Evolutionary conservation across 2,329 filamentous ascomycete genomes (phyloP), one percentile per base, ranked within the genome.

Genomic region (Amylocarpus encephaloides): DNA sequence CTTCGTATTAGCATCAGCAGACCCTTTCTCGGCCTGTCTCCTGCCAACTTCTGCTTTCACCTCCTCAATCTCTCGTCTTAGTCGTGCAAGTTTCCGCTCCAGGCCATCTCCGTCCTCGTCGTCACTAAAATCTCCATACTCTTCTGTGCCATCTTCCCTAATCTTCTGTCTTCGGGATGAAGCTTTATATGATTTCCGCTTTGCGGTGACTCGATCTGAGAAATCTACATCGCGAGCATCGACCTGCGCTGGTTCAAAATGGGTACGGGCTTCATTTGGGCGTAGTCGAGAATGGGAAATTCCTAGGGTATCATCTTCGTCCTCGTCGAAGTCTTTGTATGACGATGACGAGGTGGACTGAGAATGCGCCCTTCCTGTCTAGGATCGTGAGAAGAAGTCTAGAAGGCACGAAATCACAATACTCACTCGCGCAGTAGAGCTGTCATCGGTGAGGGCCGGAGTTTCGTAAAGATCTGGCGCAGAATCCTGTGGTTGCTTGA

Each of bases 381-480:
- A 53, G 19, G 7, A 10, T 5, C 36, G 22, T 61, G 35, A 62
- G 43, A 35, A 22, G 7, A 29, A 22, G 18, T 9, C 5, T 22
- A 10, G 1, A 7, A 39, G 39, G 9, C n/a, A n/a, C 9, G 11
- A 16, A 9, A 16, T 3, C 12, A 15, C 40, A 41, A 15, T 35
- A 68, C 79, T 69, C 73, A 92, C 88, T 49, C 84, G 87, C 50
- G 90, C 73, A 43, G 90, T 95, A 18, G 90, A 95, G 56, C 82
- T 86, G 68, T 95, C 91, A 65, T 95, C 89, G 50, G 86, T 92
- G 59, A 96, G 74, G 49, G 95, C 91, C 58, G 92, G 91, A 13
- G 93, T 97, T 71, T 97, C 92, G 74, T 96, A 97, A 63, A 95
- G 88, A 65, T 97, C 93, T 59, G 91, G 91, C 26, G 91, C 90